Conservation (phyloP, 805 yeast species). For the Spathaspora hagerdaliae region DNA sequence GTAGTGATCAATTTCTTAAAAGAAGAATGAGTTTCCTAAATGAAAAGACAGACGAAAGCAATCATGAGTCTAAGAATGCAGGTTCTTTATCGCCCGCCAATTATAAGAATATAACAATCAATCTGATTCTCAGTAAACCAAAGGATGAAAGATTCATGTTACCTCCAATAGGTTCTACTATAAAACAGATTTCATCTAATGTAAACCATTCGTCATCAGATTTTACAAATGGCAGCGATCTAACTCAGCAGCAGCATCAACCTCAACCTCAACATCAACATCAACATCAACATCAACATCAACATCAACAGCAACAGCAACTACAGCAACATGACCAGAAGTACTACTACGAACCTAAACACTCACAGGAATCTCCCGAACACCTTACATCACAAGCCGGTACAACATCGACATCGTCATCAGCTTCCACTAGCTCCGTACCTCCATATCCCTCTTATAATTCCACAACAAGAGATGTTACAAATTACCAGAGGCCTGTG, state of each 20-base stretch:
- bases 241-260: background rate
- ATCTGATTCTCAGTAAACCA: constrained; percentile 10
- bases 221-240: background rate
- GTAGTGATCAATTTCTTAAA: no score
- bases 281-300: background rate
- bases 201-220: background rate
- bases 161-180: constrained; percentile 3
- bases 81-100: background rate
- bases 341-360: no score
- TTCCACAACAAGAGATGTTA: background rate
- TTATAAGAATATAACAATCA: constrained; percentile 12
- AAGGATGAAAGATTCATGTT: constrained; percentile 1
- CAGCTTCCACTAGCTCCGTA: background rate
- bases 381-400: background rate
- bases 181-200: background rate
- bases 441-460: background rate
- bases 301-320: background rate
- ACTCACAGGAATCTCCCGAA: no score
- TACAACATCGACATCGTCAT: background rate
- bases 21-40: background rate
- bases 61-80: background rate
- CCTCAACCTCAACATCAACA: background rate
- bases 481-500: background rate
- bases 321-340: constrained; percentile 1
- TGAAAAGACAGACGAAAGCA: constrained; percentile 1